Conservation (phyloP, 2,329 filamentous ascomycete species). For the Tympanopsis confertula region DNA sequence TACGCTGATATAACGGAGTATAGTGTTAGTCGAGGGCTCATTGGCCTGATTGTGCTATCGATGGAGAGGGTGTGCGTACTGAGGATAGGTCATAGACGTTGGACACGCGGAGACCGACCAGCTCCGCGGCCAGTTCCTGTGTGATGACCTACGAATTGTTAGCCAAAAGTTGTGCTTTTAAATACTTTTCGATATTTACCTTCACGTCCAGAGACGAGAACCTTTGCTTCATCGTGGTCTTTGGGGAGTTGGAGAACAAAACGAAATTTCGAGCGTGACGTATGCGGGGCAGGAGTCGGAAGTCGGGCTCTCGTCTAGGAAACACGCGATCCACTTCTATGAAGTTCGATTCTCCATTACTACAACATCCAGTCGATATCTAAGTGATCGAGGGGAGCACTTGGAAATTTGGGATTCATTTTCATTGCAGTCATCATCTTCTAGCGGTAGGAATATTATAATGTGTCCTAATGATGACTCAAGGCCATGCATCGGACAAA, state of each 20-base stretch:
- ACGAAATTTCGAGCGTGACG: not conserved
- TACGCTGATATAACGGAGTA: conserved; percentile 30
- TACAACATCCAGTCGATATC: too few species aligned
- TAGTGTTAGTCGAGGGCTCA: not conserved
- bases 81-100: conserved; percentile 96
- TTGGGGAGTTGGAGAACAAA: not conserved
- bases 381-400: too few species aligned
- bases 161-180: not conserved
- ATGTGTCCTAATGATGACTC: too few species aligned
- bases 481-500: too few species aligned
- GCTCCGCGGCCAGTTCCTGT: conserved; percentile 71
- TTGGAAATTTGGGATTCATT: too few species aligned
- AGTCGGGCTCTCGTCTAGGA: too few species aligned
- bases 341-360: too few species aligned
- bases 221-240: conserved; percentile 58
- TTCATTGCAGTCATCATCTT: too few species aligned
- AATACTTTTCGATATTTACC: conserved; percentile 21
- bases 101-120: conserved; percentile 70
- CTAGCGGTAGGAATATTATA: too few species aligned
- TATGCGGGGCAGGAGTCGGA: conserved; percentile 1
- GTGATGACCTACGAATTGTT: conserved; percentile 62
- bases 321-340: too few species aligned
- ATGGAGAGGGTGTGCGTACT: conserved; percentile 16
- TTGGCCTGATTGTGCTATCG: not conserved
- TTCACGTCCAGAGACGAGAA: conserved; percentile 73